These are phyloP conservation scores for Fusarium fracticaudum DNA, from an alignment of 2,329 filamentous ascomycete genomes.

Conservation along the genomic window DNA sequence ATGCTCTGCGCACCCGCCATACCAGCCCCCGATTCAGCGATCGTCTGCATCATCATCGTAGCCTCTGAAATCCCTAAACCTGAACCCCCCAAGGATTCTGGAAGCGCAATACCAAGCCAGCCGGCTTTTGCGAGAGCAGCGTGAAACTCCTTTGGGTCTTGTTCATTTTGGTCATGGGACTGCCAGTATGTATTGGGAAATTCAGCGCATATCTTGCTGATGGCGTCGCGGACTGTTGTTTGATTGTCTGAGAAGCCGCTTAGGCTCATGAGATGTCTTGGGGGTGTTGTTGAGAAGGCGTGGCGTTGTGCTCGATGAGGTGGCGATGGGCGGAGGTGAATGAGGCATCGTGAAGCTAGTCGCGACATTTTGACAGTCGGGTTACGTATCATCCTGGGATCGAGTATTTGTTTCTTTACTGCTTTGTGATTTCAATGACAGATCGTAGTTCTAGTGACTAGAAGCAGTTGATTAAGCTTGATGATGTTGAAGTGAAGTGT, in stretches of 20 bases:
- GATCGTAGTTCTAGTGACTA: background rate
- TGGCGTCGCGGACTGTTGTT: slow-evolving; percentile 75
- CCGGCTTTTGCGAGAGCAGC: slow-evolving; percentile 77
- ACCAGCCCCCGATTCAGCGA: slow-evolving; percentile 80
- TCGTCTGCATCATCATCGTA: slow-evolving; percentile 88
- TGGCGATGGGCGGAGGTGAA: slow-evolving; percentile 1
- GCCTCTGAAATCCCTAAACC: slow-evolving; percentile 83
- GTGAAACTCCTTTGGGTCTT: slow-evolving; percentile 80
- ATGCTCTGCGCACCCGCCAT: slow-evolving; percentile 75
- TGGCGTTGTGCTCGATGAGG: background rate
- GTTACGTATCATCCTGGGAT: background rate
- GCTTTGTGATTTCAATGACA: rapidly evolving
- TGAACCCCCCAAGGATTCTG: slow-evolving; percentile 77
- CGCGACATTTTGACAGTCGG: slow-evolving; percentile 11
- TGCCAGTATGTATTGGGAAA: slow-evolving; percentile 84
- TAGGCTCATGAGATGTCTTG: slow-evolving; percentile 70
- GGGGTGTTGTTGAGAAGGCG: slow-evolving; percentile 50
- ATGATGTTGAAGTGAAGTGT: too few relatives aligned
- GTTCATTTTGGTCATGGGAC: slow-evolving; percentile 73
- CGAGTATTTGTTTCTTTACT: background rate
- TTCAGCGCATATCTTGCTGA: slow-evolving; percentile 72
- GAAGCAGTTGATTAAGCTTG: too few relatives aligned
- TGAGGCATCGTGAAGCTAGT: slow-evolving; percentile 5
- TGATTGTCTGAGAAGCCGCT: slow-evolving; percentile 78
- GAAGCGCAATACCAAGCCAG: slow-evolving; percentile 84